Evolutionary conservation across 2,329 filamentous ascomycete genomes (phyloP).

Genomic region (Diaporthe longicolla): DNA sequence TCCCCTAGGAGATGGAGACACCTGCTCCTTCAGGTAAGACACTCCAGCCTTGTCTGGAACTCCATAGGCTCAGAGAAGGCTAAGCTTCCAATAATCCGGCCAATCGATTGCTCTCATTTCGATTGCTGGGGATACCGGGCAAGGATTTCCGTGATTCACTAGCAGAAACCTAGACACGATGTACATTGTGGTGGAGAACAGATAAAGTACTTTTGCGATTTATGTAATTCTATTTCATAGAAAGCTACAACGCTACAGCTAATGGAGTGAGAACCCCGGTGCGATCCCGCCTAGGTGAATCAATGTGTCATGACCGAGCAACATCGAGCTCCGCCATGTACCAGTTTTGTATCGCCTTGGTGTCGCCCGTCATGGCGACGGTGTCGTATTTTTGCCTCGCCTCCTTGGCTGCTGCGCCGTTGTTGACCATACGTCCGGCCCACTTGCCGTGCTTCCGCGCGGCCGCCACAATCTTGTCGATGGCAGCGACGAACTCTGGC

Average conservation of each 20-base stretch:
- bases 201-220: slow-evolving; percentile 16
- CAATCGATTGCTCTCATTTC: background rate
- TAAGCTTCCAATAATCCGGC: background rate
- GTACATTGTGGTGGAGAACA: background rate
- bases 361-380: slow-evolving; percentile 61
- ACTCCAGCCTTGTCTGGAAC: background rate
- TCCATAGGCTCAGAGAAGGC: background rate
- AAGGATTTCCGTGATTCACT: background rate
- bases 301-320: slow-evolving; percentile 51
- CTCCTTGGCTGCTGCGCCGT: slow-evolving; percentile 58
- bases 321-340: slow-evolving; percentile 58
- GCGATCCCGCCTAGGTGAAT: background rate
- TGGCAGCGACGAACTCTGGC: slow-evolving; percentile 61
- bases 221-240: slow-evolving; percentile 24
- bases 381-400: slow-evolving; percentile 56
- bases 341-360: slow-evolving; percentile 65
- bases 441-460: slow-evolving; percentile 65
- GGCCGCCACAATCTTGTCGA: slow-evolving; percentile 61
- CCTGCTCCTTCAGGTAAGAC: slow-evolving; percentile 13
- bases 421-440: slow-evolving; percentile 62
- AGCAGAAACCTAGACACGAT: background rate
- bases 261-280: background rate
- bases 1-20: slow-evolving; percentile 5
- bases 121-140: background rate
- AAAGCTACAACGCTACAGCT: background rate